Conservation (phyloP, 148 eudicot species). For the Rhododendron vialii region DNA sequence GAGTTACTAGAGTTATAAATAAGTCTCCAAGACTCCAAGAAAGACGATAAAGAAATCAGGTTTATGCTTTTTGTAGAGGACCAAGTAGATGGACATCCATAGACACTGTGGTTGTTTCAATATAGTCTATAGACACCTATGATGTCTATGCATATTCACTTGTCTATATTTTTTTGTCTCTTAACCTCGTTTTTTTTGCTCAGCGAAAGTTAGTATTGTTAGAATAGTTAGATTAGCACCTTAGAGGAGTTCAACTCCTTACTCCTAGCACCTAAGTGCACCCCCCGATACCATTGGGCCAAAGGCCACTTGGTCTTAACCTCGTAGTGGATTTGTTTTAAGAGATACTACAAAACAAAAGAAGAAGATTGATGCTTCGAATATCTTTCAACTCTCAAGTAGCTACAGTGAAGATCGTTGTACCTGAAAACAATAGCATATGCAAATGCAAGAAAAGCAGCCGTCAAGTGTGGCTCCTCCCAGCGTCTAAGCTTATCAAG, state of each 20-base stretch:
- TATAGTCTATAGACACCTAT: not conserved
- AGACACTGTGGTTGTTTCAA: not conserved
- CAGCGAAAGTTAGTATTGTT: not conserved
- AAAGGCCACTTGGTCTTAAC: not conserved
- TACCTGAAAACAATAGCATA: conserved; percentile 80
- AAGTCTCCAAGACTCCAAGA: not conserved
- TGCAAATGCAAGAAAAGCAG: conserved; percentile 60
- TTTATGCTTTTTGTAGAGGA: not conserved
- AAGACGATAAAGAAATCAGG: not conserved
- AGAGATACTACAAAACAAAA: not conserved
- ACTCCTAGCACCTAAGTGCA: not conserved
- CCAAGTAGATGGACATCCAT: not conserved
- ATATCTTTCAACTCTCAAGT: not conserved
- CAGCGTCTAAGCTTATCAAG: conserved; percentile 74
- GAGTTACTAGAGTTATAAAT: not conserved
- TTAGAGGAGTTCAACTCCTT: not conserved
- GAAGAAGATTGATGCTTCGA: not conserved
- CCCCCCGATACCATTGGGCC: not conserved
- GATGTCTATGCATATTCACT: not conserved
- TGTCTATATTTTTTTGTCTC: not conserved
- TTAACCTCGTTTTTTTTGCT: not conserved
- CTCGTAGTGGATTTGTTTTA: not conserved
- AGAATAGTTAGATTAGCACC: not conserved
- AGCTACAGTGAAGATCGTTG: not conserved
- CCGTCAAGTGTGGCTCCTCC: conserved; percentile 78